Base-by-base conservation (phyloP, 768 basidiomycete species). In the Hygrophorus pudorinus region DNA sequence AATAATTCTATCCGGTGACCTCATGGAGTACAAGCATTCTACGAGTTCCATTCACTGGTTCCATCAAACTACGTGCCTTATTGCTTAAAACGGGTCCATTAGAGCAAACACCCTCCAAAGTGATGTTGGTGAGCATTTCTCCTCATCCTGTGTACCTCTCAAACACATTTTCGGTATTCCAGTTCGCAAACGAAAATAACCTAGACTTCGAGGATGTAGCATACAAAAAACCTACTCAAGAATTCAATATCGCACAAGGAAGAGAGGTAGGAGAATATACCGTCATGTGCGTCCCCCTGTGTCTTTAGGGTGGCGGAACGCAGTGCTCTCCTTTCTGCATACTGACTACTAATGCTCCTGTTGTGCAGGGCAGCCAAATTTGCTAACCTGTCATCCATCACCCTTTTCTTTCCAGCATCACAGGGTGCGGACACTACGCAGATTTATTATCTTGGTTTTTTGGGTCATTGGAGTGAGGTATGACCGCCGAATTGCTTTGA, bases 251-350 rank as follows among this genome's bases (percentile, higher is more conserved):
- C 4, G 75, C 81, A 0, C 72, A 81, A 52, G 76, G 78, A 10
- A 68, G 79, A 46, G 86, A 89, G 44, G 73, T 89, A 10, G 89
- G 85, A 32, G 89, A 93, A 60, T 94, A 93, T 56, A 68, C 80
- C 32, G 68, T 93, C 45, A 86, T 84, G 92, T 84, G 57, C 46
- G n/a, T n/a, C n/a, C n/a, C n/a, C n/a, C n/a, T n/a, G n/a, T n/a
- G n/a, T n/a, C n/a, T n/a, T n/a, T n/a, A n/a, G n/a, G n/a, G n/a
- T n/a, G n/a, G n/a, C n/a, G 72, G 7, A 24, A 24, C 63, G 17
- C 24, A 32, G 35, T 41, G 13, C 41, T 42, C 35, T 13, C 11
- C 21, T 33, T 21, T 38, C 14, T 16, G 20, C 24, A 18, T 30
- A 34, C 27, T 38, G 8, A 43, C 31, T 17, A 20, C n/a, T 14